Evolutionary conservation across 2,329 filamentous ascomycete genomes (phyloP), one percentile per base, ranked within the genome.

Genomic region (Colletotrichum noveboracense): DNA sequence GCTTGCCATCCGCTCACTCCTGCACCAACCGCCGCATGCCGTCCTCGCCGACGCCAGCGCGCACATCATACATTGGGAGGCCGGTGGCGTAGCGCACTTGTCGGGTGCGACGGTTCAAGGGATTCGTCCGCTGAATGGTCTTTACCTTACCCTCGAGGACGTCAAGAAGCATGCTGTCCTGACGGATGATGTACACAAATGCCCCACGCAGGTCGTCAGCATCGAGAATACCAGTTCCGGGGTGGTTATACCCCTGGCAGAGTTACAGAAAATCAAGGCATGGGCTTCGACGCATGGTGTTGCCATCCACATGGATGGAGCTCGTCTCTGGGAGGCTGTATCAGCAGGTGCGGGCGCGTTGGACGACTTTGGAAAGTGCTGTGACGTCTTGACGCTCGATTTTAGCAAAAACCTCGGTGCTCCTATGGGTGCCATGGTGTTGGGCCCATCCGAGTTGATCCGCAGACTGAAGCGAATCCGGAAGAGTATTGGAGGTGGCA

Each of bases 401-500:
- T 89, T 90, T 79, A 88, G 86, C 75, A 91, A 91, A 80, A 87
- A 88, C 7, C 84, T 91, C 5, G 89, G 89, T 16, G 89, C 89
- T 1, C 89, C 89, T 1, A 85, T 89, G 74, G 89, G 89, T 16
- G 88, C 87, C 78, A 83, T 89, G 70, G 70, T 89, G 9, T 82
- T 88, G 26, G 88, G 87, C 13, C 55, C 80, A 5, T 86, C 87
- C 71, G 83, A 85, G 2, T 90, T 93, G 78, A 89, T 95, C 80
- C 91, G 91, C 80, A 91, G 92, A 68, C 92, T 93, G 6, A 87
- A 94, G n/a, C 94, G 94, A 92, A 89, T 96, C 30, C 89, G 95
- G 71, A 97, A 98, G 86, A 91, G 91, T 30, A 92, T 97, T 78
- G 95, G 95, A 24, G 95, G 95, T 55, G 95, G 94, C 0, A 87